Conservation (phyloP, 768 basidiomycete species). For the Tylopilus intermedius region DNA sequence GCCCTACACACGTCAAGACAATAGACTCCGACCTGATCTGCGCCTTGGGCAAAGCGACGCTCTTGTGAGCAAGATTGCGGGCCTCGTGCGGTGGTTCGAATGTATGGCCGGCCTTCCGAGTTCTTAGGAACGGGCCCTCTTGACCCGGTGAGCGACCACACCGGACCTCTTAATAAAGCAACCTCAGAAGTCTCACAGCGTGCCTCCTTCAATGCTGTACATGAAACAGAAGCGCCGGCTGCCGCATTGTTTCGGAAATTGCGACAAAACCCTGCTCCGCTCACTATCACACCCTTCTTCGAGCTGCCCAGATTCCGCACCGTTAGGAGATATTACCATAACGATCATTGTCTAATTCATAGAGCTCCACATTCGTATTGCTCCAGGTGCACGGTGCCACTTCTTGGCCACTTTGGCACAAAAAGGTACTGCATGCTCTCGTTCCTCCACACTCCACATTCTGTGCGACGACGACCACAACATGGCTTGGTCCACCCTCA, state of each 20-base stretch:
- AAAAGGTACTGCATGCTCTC: slow-evolving; percentile 11
- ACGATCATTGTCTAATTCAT: slow-evolving; percentile 9
- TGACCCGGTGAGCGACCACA: slow-evolving; percentile 13
- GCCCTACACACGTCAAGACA: slow-evolving; percentile 58
- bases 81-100: slow-evolving; percentile 69
- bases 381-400: slow-evolving; percentile 9
- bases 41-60: slow-evolving; percentile 67
- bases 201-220: slow-evolving; percentile 17
- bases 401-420: slow-evolving; percentile 15
- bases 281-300: slow-evolving; percentile 20
- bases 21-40: slow-evolving; percentile 63
- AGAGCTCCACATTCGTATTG: slow-evolving; percentile 10
- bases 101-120: slow-evolving; percentile 55
- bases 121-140: slow-evolving; percentile 6
- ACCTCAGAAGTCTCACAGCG: slow-evolving; percentile 7
- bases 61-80: slow-evolving; percentile 60
- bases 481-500: slow-evolving; percentile 16
- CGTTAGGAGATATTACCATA: slow-evolving; percentile 13
- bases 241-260: slow-evolving; percentile 27
- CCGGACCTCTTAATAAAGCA: slow-evolving; percentile 11
- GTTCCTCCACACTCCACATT: slow-evolving; percentile 12
- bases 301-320: slow-evolving; percentile 14
- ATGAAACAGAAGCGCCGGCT: slow-evolving; percentile 23
- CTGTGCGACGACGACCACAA: slow-evolving; percentile 16
- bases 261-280: slow-evolving; percentile 6